Evolutionary conservation across 2,329 filamentous ascomycete species (phyloP).

Genomic region (Pseudogymnoascus sp.): DNA sequence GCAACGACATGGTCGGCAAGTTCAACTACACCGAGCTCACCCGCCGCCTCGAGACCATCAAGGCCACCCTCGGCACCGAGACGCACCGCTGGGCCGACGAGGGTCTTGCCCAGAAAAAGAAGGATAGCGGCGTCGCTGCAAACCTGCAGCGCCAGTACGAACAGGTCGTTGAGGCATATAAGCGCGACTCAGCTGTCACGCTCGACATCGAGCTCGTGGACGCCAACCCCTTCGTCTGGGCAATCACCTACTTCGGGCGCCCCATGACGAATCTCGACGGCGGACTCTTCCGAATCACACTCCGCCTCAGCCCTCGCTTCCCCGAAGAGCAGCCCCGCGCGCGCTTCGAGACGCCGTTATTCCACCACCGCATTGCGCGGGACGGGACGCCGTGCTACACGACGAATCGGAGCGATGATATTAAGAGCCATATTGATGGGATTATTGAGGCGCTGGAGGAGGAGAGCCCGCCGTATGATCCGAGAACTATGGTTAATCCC

Average conservation of each 20-base stretch:
- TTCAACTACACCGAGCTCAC: constrained; percentile 76
- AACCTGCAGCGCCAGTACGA: constrained; percentile 80
- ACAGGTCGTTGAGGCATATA: constrained; percentile 70
- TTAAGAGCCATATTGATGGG: constrained; percentile 74
- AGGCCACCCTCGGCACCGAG: constrained; percentile 64
- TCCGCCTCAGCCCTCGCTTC: constrained; percentile 76
- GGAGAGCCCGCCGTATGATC: constrained; percentile 80
- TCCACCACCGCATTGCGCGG: constrained; percentile 77
- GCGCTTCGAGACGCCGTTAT: constrained; percentile 71
- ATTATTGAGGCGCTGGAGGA: constrained; percentile 81
- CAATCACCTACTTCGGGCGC: constrained; percentile 79
- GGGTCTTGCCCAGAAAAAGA: constrained; percentile 54
- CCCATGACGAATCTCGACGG: constrained; percentile 93
- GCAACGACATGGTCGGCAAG: constrained; percentile 77
- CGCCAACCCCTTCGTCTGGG: constrained; percentile 84
- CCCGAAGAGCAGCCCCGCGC: constrained; percentile 83
- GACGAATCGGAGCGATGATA: constrained; percentile 63
- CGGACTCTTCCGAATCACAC: constrained; percentile 74
- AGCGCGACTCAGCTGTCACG: constrained; percentile 59
- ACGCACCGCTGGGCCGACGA: constrained; percentile 62
- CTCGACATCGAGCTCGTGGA: constrained; percentile 71
- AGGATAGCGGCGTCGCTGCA: constrained; percentile 68
- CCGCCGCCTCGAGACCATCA: constrained; percentile 60
- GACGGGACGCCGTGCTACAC: constrained; percentile 81
- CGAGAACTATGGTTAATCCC: constrained; percentile 75